Percentiles rank a stretch among this genome's conserved stretches.
These are phyloP conservation scores for Cladophialophora psammophila DNA, from an alignment of 2,329 filamentous ascomycete genomes.

Conservation along the genomic window DNA sequence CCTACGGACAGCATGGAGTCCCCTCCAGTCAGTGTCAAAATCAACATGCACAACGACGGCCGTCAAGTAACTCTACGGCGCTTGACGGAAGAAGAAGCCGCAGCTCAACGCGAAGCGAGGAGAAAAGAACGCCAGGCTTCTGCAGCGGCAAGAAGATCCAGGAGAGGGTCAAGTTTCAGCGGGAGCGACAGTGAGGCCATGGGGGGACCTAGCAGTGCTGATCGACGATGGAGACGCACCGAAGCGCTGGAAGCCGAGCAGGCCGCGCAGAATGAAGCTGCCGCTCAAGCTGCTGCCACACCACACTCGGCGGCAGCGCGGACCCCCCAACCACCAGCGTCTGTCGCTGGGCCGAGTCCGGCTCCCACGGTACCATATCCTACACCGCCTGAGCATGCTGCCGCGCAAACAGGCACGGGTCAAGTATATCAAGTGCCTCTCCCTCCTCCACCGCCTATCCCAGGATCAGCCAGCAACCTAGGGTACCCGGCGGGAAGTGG, in stretches of 20 bases:
- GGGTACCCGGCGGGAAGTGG: conserved; percentile 48
- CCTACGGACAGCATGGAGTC: conserved; percentile 58
- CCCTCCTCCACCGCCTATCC: conserved; percentile 49
- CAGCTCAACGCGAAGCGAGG: conserved; percentile 64
- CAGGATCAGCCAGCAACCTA: conserved; percentile 51
- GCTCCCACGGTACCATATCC: conserved; percentile 26
- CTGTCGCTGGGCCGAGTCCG: conserved; percentile 10
- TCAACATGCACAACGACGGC: conserved; percentile 70
- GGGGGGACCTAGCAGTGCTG: conserved; percentile 43
- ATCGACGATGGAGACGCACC: conserved; percentile 56
- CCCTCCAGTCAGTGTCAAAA: conserved; percentile 69
- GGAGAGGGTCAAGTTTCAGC: conserved; percentile 50
- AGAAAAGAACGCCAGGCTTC: conserved; percentile 54
- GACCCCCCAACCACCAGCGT: conserved; percentile 33
- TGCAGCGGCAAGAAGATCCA: conserved; percentile 41
- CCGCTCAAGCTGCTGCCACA: conserved; percentile 38
- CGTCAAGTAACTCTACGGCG: conserved; percentile 68
- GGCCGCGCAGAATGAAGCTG: conserved; percentile 52
- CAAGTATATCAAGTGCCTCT: conserved; percentile 36
- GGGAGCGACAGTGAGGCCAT: conserved; percentile 52
- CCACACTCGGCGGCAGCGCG: conserved; percentile 32
- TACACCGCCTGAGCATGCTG: conserved; percentile 36
- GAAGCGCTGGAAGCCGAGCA: conserved; percentile 58
- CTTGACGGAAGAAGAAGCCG: conserved; percentile 68
- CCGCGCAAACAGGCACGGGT: conserved; percentile 29